Conservation (phyloP, 129 eudicot species). For the Chrysanthemum seticuspe region DNA sequence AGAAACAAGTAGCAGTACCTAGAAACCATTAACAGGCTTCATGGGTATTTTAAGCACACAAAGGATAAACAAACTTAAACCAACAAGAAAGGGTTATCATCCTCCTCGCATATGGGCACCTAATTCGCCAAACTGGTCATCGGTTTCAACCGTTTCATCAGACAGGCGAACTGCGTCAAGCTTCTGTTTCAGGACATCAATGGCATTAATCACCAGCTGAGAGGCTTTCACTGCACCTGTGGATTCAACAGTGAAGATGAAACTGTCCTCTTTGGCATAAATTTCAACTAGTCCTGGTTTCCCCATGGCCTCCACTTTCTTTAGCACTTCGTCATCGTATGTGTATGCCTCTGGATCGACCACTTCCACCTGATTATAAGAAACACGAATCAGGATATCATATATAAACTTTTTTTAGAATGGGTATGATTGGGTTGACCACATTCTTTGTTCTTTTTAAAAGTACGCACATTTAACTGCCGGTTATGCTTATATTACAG, state of each 20-base stretch:
- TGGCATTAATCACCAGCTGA: constrained; percentile 82
- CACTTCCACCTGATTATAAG: constrained; percentile 55
- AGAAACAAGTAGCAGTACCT: constrained; percentile 1
- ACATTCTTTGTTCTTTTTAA: no score
- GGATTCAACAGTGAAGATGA: constrained; percentile 91
- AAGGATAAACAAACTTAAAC: neutral
- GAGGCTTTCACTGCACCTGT: constrained; percentile 95
- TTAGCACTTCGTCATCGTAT: constrained; percentile 90
- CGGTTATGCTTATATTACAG: no score
- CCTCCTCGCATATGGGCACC: constrained; percentile 99
- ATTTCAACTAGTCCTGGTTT: constrained; percentile 90
- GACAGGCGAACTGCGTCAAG: constrained; percentile 93
- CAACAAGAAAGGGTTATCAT: constrained; percentile 26
- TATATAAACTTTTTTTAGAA: neutral
- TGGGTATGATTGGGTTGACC: no score
- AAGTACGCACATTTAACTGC: no score
- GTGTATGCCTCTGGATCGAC: constrained; percentile 88
- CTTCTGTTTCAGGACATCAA: constrained; percentile 82
- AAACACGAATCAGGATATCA: neutral
- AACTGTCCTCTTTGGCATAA: constrained; percentile 88
- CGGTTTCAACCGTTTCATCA: constrained; percentile 93
- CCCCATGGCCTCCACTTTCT: constrained; percentile 92
- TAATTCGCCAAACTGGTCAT: constrained; percentile 88
- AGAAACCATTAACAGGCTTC: neutral
- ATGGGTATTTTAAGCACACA: neutral